phyloP scores from a whole-genome alignment of 306 rosid species.

The Dryas alaskensis region DNA sequence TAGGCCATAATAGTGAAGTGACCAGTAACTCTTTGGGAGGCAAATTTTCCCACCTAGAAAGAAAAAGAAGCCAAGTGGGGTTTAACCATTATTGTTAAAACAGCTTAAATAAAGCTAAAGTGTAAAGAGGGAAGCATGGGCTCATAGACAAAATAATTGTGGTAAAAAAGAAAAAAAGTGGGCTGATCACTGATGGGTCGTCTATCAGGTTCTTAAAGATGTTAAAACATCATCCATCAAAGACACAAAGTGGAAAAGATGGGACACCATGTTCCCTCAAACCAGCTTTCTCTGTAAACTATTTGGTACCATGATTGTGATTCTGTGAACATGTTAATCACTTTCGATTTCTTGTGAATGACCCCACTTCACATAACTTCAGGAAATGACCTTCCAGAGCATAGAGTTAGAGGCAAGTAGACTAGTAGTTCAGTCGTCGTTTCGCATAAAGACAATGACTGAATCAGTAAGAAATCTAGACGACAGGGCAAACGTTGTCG shows the following conservation, averaged over 20 bases:
- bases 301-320: conserved; percentile 47
- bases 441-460: background rate
- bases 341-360: conserved; percentile 46
- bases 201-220: conserved; percentile 41
- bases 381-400: conserved; percentile 4
- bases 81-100: conserved; percentile 17
- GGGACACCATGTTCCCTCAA: conserved; percentile 66
- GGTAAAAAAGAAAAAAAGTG: conserved; percentile 8
- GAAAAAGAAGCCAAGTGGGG: conserved; percentile 25
- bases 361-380: conserved; percentile 21
- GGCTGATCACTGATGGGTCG: conserved; percentile 33
- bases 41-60: conserved; percentile 30
- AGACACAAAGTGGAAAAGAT: conserved; percentile 41
- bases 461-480: background rate
- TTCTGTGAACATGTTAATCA: conserved; percentile 43
- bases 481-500: background rate
- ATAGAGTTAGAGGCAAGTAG: background rate
- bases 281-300: conserved; percentile 30
- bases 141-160: conserved; percentile 45
- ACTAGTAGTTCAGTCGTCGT: background rate
- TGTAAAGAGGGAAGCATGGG: conserved; percentile 37
- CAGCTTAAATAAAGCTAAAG: conserved; percentile 33
- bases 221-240: conserved; percentile 51
- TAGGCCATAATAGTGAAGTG: background rate
- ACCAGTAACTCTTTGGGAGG: conserved; percentile 26